Evolutionary conservation across 2,329 filamentous ascomycete species (phyloP).

Genomic region (Cryphonectria radicalis): DNA sequence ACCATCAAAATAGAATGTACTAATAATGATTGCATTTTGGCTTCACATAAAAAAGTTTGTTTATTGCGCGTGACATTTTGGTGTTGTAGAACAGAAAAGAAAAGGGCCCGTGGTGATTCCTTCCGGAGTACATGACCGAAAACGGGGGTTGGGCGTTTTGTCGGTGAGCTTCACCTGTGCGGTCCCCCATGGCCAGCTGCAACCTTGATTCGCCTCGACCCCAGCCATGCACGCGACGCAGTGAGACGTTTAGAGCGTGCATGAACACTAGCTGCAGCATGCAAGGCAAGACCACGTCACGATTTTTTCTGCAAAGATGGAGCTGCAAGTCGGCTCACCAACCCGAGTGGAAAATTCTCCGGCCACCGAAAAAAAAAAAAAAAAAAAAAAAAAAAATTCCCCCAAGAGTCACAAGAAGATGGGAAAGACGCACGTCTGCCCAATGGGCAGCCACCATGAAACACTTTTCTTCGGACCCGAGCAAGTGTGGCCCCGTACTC

Average conservation of each 20-base stretch:
- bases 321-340: background rate
- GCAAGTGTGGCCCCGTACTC: background rate
- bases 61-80: background rate
- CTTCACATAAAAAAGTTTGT: background rate
- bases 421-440: background rate
- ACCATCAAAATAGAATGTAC: slow-evolving; percentile 24
- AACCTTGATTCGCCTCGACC: slow-evolving; percentile 7
- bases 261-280: slow-evolving; percentile 16
- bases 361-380: background rate
- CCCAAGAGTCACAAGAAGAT: background rate
- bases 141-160: slow-evolving; percentile 11
- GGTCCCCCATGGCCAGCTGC: background rate
- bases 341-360: slow-evolving; percentile 9
- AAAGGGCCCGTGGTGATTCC: background rate
- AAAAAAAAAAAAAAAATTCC: background rate
- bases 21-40: slow-evolving; percentile 18
- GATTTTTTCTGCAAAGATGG: background rate
- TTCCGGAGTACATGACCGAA: background rate
- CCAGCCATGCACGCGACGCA: background rate
- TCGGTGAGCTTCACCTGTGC: slow-evolving; percentile 15
- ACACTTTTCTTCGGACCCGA: background rate
- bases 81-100: background rate
- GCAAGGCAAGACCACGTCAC: slow-evolving; percentile 17
- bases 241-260: slow-evolving; percentile 2
- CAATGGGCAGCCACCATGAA: slow-evolving; percentile 11